Evolutionary conservation across 768 basidiomycete genomes (phyloP), one percentile per base, ranked within the genome.

Genomic region (Amanita muscaria): DNA sequence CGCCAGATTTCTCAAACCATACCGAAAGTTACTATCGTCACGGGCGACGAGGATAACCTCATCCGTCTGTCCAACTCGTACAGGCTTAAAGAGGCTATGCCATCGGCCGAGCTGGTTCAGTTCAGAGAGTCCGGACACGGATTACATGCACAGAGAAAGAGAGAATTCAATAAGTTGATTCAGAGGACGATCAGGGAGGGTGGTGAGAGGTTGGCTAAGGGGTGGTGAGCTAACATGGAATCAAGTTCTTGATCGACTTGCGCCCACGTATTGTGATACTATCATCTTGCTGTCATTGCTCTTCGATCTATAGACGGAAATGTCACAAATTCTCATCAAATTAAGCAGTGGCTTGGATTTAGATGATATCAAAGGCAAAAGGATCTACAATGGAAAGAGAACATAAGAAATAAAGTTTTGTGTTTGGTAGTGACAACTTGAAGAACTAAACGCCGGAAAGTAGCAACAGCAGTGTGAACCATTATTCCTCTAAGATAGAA

Each of bases 41-140:
- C 80, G 0, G 87, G 83, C 2, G 77, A 83, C 47, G 59, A 76
- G 1, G 87, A 88, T 54, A 50, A 72, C 38, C 59, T 89, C 2
- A 69, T 89, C 7, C 53, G 63, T 12, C 66, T 76, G 0, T 49
- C 53, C 6, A 74, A 81, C 43, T 81, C 79, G 18, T 52, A 58
- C 5, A 59, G 67, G 16, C 55, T 89, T 15, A 77, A 78, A 56
- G 57, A 57, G 8, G 53, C 63, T 30, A 88, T 88, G 83, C 74
- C 77, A 0, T 74, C 77, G 49, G 67, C 73, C 1, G 70, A 77
- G 53, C 62, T 77, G 31, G 58, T 76, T n/a, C 58, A 67, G 43
- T 85, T 79, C 77, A 57, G 72, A 42, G 64, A 64, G 1, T 77
- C 78, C 0, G 87, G 86, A 0, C 88, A 88, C 57, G 81, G 66